phyloP scores from a whole-genome alignment of 2,329 filamentous ascomycete species.

The Epichloe typhina region DNA sequence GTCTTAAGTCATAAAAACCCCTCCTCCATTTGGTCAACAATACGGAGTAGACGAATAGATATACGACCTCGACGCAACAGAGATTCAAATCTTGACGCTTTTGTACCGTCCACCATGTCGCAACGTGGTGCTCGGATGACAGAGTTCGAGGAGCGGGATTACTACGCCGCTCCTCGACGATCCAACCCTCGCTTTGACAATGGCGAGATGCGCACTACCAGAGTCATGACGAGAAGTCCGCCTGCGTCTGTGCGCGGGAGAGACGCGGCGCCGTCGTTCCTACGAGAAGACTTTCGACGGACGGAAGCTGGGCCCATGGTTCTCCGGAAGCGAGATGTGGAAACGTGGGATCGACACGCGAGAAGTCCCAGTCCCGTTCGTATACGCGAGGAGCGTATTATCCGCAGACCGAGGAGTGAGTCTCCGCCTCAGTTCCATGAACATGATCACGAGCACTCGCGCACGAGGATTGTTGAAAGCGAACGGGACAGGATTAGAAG shows the following conservation, averaged over 20 bases:
- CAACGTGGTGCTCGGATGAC: conserved; percentile 12
- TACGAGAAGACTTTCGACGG: conserved; percentile 36
- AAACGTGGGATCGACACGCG: conserved; percentile 37
- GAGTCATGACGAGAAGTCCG: conserved; percentile 13
- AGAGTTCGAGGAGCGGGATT: conserved; percentile 35
- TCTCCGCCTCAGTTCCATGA: conserved; percentile 23
- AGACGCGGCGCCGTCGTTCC: conserved; percentile 35
- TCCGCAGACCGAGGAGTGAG: conserved; percentile 30
- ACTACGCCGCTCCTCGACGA: conserved; percentile 24
- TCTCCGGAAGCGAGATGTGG: conserved; percentile 40
- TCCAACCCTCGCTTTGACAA: conserved; percentile 15
- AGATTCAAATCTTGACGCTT: not conserved
- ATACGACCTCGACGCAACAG: not conserved
- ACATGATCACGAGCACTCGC: conserved; percentile 21
- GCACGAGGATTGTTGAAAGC: conserved; percentile 25
- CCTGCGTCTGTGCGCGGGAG: conserved; percentile 21
- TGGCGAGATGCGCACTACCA: conserved; percentile 14
- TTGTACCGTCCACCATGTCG: conserved; percentile 7
- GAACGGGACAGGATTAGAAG: conserved; percentile 26
- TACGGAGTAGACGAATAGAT: not conserved
- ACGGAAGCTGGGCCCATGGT: conserved; percentile 38
- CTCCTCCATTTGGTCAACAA: no score
- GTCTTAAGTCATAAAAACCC: no score
- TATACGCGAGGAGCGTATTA: conserved; percentile 29
- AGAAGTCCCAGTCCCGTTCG: conserved; percentile 31